phyloP scores from a whole-genome alignment of 2,329 filamentous ascomycete genomes.

The Hortaea sp. region DNA sequence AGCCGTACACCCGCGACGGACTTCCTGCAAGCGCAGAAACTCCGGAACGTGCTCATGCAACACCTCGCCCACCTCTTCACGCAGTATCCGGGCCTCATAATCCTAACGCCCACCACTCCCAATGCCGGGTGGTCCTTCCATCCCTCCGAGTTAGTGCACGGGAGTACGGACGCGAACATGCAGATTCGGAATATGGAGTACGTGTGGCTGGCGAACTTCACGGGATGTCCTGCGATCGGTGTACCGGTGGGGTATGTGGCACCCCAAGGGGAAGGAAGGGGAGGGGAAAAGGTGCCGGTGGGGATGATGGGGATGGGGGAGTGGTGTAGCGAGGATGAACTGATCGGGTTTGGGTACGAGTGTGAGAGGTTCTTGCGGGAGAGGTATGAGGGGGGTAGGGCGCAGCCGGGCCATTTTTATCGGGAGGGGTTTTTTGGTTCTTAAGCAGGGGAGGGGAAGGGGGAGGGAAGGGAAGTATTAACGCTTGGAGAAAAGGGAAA shows the following conservation, averaged over 20 bases:
- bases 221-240: slow-evolving; percentile 64
- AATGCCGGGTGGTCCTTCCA: slow-evolving; percentile 61
- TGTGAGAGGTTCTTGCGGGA: slow-evolving; percentile 38
- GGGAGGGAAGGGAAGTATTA: too few relatives aligned
- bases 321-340: slow-evolving; percentile 44
- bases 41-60: slow-evolving; percentile 68
- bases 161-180: slow-evolving; percentile 51
- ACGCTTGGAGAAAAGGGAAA: too few relatives aligned
- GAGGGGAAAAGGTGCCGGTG: slow-evolving; percentile 47
- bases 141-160: slow-evolving; percentile 45
- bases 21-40: slow-evolving; percentile 59
- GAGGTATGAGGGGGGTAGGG: slow-evolving; percentile 24
- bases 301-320: slow-evolving; percentile 46
- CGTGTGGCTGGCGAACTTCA: slow-evolving; percentile 75
- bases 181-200: slow-evolving; percentile 75
- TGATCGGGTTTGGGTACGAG: slow-evolving; percentile 45
- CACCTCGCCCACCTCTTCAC: slow-evolving; percentile 65
- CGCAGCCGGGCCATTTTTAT: slow-evolving; percentile 24
- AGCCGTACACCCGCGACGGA: slow-evolving; percentile 57
- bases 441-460: too few relatives aligned
- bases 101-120: slow-evolving; percentile 70
- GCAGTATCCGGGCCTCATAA: slow-evolving; percentile 61
- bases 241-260: slow-evolving; percentile 65
- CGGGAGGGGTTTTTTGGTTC: too few relatives aligned
- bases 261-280: slow-evolving; percentile 47